Evolutionary conservation across 2,329 filamentous ascomycete species (phyloP).

Genomic region (Botrytis hyacinthi): DNA sequence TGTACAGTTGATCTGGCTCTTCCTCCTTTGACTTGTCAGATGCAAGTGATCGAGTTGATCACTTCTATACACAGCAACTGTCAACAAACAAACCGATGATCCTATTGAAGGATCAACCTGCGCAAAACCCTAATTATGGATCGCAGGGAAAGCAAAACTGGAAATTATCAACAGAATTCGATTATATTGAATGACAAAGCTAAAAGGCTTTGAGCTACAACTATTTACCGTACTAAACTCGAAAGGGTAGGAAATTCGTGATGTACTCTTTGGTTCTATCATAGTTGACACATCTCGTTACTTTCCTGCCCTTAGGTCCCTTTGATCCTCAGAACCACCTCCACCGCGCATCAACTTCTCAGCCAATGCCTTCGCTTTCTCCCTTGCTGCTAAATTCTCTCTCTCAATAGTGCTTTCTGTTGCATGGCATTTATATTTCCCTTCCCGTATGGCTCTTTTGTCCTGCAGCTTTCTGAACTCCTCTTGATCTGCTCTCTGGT

Average conservation of each 20-base stretch:
- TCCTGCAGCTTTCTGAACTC: not conserved
- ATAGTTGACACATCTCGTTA: not conserved
- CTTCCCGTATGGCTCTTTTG: not conserved
- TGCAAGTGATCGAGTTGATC: slow-evolving; percentile 7
- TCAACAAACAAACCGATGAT: not conserved
- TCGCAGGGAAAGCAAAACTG: not conserved
- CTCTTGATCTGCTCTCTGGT: slow-evolving; percentile 9
- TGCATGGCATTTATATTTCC: not conserved
- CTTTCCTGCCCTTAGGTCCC: not conserved
- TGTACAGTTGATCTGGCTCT: not conserved
- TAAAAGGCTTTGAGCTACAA: not conserved
- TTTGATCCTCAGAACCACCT: not conserved
- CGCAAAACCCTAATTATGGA: not conserved
- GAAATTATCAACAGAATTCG: not conserved
- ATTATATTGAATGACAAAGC: not conserved
- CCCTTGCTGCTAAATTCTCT: not conserved
- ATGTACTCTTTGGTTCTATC: not conserved
- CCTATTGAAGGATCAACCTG: not conserved
- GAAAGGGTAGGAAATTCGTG: not conserved
- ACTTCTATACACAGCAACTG: not conserved
- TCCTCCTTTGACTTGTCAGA: not conserved
- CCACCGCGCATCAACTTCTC: not conserved
- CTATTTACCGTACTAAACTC: not conserved
- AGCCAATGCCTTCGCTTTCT: slow-evolving; percentile 1
- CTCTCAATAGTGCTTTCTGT: not conserved